Evolutionary conservation across 345 rosid genomes (phyloP).

Genomic region (Brassica juncea): DNA sequence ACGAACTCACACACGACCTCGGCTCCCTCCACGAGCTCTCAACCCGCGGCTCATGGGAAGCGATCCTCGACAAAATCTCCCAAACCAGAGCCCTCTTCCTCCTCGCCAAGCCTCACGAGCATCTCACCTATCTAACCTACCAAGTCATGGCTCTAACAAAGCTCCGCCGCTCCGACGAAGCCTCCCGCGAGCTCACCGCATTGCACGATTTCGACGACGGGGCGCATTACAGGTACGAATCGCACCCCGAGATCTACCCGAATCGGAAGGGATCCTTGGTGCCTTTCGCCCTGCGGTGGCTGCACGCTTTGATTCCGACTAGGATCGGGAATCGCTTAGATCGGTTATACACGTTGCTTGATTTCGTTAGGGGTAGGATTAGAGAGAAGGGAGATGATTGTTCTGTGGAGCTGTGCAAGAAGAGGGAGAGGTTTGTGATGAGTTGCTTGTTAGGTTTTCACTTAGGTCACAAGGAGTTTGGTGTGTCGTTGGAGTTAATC

Average conservation of each 20-base stretch:
- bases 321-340: slow-evolving; percentile 69
- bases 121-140: slow-evolving; percentile 80
- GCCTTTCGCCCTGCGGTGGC: slow-evolving; percentile 87
- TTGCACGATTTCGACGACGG: slow-evolving; percentile 70
- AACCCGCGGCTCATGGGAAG: slow-evolving; percentile 81
- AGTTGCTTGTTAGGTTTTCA: slow-evolving; percentile 70
- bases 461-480: slow-evolving; percentile 68
- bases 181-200: slow-evolving; percentile 68
- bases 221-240: slow-evolving; percentile 66
- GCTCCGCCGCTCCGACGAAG: slow-evolving; percentile 85
- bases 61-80: slow-evolving; percentile 72
- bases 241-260: slow-evolving; percentile 69
- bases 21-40: slow-evolving; percentile 84
- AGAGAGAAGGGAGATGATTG: slow-evolving; percentile 35
- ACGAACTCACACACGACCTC: slow-evolving; percentile 77
- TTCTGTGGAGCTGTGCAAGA: slow-evolving; percentile 63
- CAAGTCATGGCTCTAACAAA: slow-evolving; percentile 74
- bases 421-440: slow-evolving; percentile 66
- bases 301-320: slow-evolving; percentile 65
- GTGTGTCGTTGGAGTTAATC: slow-evolving; percentile 66
- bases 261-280: slow-evolving; percentile 84
- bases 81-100: slow-evolving; percentile 62
- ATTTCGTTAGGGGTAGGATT: slow-evolving; percentile 54
- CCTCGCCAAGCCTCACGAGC: slow-evolving; percentile 76
- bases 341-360: slow-evolving; percentile 69